A percentile compares a stretch with the other conserved stretches of the same genome.
phyloP scores from a whole-genome alignment of 2,329 filamentous ascomycete genomes.

The Trichoderma brevicompactum region DNA sequence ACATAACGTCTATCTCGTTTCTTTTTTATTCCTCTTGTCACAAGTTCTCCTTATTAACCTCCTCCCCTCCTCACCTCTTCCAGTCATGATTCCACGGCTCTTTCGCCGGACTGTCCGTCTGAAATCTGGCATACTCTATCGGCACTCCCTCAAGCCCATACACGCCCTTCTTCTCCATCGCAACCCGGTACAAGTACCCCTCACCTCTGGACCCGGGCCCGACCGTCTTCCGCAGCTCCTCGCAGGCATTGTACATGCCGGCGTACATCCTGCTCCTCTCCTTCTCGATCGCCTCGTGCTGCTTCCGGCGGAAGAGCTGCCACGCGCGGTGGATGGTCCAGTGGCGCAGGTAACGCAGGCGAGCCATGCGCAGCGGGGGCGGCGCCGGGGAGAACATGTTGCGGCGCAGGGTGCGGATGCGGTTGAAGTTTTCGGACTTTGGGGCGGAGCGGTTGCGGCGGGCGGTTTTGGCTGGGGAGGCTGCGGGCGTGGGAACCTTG shows the following conservation, averaged over 20 bases:
- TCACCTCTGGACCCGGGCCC: slow-evolving; percentile 62
- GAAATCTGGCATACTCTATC: slow-evolving; percentile 85
- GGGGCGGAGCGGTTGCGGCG: slow-evolving; percentile 37
- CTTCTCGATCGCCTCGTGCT: slow-evolving; percentile 64
- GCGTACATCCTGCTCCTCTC: slow-evolving; percentile 81
- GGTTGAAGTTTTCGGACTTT: slow-evolving; percentile 48
- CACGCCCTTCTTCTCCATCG: slow-evolving; percentile 88
- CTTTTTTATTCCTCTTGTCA: background rate
- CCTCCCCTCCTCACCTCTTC: slow-evolving; percentile 64
- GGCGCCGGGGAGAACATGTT: slow-evolving; percentile 58
- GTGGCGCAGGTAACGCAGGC: slow-evolving; percentile 85
- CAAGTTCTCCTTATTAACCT: background rate
- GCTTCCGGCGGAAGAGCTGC: slow-evolving; percentile 76
- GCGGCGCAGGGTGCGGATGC: slow-evolving; percentile 51
- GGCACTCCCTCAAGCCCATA: slow-evolving; percentile 75
- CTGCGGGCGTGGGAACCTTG: slow-evolving; percentile 35
- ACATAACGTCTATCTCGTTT: slow-evolving; percentile 22
- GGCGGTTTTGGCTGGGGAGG: slow-evolving; percentile 35
- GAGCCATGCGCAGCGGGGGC: slow-evolving; percentile 82
- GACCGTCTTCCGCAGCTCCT: slow-evolving; percentile 71
- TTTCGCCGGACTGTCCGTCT: slow-evolving; percentile 79
- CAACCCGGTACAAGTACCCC: slow-evolving; percentile 80
- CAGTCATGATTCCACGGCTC: slow-evolving; percentile 93
- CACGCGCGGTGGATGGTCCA: slow-evolving; percentile 99
- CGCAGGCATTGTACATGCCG: slow-evolving; percentile 82